Base-by-base conservation (phyloP, 495 filamentous ascomycete species). In the Hypomontagnella monticulosa region DNA sequence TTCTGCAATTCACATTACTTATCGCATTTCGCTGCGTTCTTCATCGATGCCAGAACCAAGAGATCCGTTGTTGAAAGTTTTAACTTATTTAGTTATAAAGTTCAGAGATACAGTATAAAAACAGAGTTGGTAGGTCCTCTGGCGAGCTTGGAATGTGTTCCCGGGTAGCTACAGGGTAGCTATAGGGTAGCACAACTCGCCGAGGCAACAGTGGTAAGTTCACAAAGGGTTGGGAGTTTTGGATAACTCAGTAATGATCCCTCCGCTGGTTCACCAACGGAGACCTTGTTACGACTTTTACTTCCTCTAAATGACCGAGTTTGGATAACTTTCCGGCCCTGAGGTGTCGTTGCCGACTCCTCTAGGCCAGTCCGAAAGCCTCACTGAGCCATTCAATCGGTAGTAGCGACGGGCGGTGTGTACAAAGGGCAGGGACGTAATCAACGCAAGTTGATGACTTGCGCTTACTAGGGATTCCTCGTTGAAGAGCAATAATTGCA, bases 401-500 rank as follows among this genome's bases (percentile, higher is more conserved):
- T 88, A 88, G 59, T 64, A 57, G 48, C 83, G 83, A 88, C 82
- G 84, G 85, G 87, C 84, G 84, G 84, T 88, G 83, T 89, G 83
- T 87, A 87, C 80, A 87, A 87, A 88, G 83, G 82, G 84, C 83
- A 88, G 84, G 84, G 84, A 88, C 82, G 83, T 88, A 88, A 87
- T 89, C 82, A 88, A 85, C 83, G 81, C 84, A 83, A 87, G 85
- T 84, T 88, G 83, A 88, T 88, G 83, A 88, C 83, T 87, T 83
- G 81, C 82, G 83, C 84, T 86, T 88, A 87, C 83, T 87, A 88
- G 83, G 84, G 83, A 88, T 88, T 88, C 84, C 84, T 89, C 84
- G 83, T 88, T 88, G 85, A 89, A 89, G 86, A 88, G 86, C 84
- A 89, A 88, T 88, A 88, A 88, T 88, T 88, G 84, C 84, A 89